These are phyloP conservation scores for Colletotrichum cordylinicola DNA, from an alignment of 2,329 filamentous ascomycete genomes.

Conservation along the genomic window DNA sequence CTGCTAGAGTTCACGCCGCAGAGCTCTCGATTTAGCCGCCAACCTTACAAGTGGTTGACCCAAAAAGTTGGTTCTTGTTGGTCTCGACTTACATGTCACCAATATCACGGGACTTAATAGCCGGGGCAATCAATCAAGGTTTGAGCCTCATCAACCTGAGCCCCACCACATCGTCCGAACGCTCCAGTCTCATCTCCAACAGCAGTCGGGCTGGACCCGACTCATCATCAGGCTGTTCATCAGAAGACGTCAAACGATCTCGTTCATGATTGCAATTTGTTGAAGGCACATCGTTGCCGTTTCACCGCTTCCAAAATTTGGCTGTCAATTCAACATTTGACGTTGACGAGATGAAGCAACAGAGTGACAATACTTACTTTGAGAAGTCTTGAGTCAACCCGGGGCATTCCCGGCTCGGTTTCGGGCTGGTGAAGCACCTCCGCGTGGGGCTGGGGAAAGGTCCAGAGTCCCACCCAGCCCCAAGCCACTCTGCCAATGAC, in stretches of 20 bases:
- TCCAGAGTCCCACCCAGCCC: not conserved
- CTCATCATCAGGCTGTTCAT: not conserved
- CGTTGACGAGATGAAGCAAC: not conserved
- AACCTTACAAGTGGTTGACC: not conserved
- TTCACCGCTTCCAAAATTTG: not conserved
- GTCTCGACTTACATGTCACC: not conserved
- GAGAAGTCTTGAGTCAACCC: not conserved
- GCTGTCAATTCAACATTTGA: not conserved
- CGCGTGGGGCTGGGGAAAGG: not conserved
- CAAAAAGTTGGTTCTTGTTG: not conserved
- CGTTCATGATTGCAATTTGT: accelerated
- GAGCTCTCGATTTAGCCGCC: not conserved
- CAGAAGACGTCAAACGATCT: not conserved
- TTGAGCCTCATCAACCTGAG: not conserved
- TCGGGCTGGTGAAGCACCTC: not conserved
- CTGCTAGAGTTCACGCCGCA: not conserved
- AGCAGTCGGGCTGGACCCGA: not conserved
- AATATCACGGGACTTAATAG: not conserved
- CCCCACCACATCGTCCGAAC: not conserved
- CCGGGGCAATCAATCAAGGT: not conserved
- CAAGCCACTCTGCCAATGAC: not conserved
- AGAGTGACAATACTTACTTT: not conserved
- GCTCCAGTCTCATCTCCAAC: not conserved
- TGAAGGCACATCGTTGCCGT: not conserved
- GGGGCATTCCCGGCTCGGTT: not conserved